Conservation (phyloP, 208 protist species). For the Acanthamoeba sp. region DNA sequence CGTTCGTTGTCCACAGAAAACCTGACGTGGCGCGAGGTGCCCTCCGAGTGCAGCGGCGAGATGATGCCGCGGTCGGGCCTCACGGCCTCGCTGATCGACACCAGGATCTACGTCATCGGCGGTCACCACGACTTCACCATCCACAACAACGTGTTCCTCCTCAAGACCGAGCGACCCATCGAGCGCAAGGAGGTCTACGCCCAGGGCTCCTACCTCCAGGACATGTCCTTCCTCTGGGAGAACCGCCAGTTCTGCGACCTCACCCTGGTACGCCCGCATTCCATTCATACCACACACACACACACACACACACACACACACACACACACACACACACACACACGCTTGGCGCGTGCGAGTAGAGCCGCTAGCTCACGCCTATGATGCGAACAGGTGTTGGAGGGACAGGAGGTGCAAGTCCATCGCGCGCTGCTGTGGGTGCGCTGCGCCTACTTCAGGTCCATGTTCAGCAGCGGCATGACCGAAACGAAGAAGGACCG, state of each 20-base stretch:
- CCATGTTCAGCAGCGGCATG: conserved; percentile 57
- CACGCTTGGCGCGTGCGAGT: too few species aligned
- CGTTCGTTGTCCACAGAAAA: too few species aligned
- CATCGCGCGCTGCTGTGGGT: conserved; percentile 31
- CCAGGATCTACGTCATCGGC: background rate
- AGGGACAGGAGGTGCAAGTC: conserved; percentile 23
- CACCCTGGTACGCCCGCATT: conserved; percentile 1
- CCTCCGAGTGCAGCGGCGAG: conserved; percentile 23
- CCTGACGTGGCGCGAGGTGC: conserved; percentile 30
- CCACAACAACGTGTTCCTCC: conserved; percentile 52
- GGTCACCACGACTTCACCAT: conserved; percentile 50
- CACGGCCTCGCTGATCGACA: background rate
- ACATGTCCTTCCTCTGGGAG: conserved; percentile 59
- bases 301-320: background rate
- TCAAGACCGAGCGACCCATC: conserved; percentile 50
- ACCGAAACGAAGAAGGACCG: conserved; percentile 53
- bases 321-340: background rate
- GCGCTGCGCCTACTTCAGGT: conserved; percentile 30
- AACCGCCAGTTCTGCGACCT: conserved; percentile 64
- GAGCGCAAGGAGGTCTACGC: conserved; percentile 45
- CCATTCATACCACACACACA: background rate
- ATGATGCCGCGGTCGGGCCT: conserved; percentile 50
- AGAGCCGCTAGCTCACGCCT: too few species aligned
- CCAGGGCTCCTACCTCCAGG: conserved; percentile 22
- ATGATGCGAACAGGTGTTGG: conserved; percentile 10